Percentiles rank a stretch among this genome's conserved stretches.
phyloP scores from a whole-genome alignment of 352 stramenopile genomes.

The Elongisporangium undulatum region DNA sequence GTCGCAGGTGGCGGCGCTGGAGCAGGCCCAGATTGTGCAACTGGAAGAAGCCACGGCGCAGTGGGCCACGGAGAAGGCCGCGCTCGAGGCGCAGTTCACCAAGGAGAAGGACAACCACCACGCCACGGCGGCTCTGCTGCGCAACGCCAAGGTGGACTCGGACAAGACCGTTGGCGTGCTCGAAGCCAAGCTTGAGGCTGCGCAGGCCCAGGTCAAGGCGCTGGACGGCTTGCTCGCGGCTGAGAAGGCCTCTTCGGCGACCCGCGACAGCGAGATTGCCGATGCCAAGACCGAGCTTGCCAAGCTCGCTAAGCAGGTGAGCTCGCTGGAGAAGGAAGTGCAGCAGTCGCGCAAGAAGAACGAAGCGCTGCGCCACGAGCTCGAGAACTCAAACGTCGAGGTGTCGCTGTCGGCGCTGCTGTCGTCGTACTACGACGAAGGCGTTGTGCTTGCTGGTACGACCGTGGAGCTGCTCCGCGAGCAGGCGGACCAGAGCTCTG shows the following conservation, averaged over 20 bases:
- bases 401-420: conserved; percentile 61
- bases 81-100: conserved; percentile 25
- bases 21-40: conserved; percentile 31
- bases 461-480: conserved; percentile 30
- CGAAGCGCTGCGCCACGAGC: conserved; percentile 42
- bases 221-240: conserved; percentile 25
- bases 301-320: conserved; percentile 30
- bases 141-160: conserved; percentile 14
- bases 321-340: conserved; percentile 40
- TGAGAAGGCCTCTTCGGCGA: conserved; percentile 20
- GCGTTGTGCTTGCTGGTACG: conserved; percentile 45
- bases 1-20: conserved; percentile 34
- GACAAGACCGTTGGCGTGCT: conserved; percentile 14
- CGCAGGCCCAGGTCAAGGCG: conserved; percentile 23
- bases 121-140: conserved; percentile 10
- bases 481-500: conserved; percentile 38
- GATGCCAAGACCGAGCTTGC: conserved; percentile 21
- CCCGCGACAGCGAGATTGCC: conserved; percentile 22
- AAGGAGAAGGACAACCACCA: conserved; percentile 25
- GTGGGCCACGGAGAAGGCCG: conserved; percentile 30
- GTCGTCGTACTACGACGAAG: conserved; percentile 78
- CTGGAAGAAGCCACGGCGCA: conserved; percentile 25
- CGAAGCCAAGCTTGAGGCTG: conserved; percentile 13
- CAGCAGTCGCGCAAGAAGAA: conserved; percentile 58
- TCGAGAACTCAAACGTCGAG: conserved; percentile 51